Evolutionary conservation across 139 green algal genomes (phyloP).

Genomic region (Tetraselmis striata): DNA sequence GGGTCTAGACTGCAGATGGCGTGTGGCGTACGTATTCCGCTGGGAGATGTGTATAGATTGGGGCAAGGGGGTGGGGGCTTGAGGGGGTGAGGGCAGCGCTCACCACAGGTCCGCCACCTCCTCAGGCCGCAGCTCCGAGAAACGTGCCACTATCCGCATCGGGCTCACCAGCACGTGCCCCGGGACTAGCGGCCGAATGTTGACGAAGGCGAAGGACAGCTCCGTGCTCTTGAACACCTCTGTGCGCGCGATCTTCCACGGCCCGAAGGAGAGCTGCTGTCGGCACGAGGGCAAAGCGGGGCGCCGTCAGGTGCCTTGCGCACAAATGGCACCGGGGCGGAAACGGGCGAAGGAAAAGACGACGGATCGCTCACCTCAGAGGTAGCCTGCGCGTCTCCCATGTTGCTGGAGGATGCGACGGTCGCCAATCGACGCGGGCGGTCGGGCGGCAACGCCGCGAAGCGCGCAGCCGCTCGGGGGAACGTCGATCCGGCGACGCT

Average conservation of each 20-base stretch:
- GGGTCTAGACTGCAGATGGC: no score
- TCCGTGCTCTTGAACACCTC: slow-evolving; percentile 72
- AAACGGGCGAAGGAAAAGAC: no score
- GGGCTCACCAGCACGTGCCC: slow-evolving; percentile 91
- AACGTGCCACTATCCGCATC: slow-evolving; percentile 60
- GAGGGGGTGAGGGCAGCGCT: slow-evolving; percentile 12
- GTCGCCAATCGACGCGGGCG: not conserved
- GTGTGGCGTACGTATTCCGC: no score
- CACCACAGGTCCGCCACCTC: slow-evolving; percentile 87
- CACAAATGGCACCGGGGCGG: not conserved
- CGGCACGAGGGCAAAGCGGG: no score
- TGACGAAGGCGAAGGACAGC: slow-evolving; percentile 85
- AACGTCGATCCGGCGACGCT: not conserved
- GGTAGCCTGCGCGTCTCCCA: no score
- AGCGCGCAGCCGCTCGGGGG: no score
- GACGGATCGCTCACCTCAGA: not conserved
- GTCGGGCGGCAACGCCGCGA: no score
- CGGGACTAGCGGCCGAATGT: slow-evolving; percentile 93
- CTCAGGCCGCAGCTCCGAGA: slow-evolving; percentile 62
- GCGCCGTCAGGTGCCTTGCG: not conserved
- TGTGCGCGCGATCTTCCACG: slow-evolving; percentile 41
- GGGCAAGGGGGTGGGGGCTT: no score
- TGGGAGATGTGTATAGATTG: no score
- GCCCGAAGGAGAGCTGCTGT: slow-evolving; percentile 62
- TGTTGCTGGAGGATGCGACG: not conserved